Conservation (phyloP, 1,284 basidiomycete species). For the Rhodofomes roseus region DNA sequence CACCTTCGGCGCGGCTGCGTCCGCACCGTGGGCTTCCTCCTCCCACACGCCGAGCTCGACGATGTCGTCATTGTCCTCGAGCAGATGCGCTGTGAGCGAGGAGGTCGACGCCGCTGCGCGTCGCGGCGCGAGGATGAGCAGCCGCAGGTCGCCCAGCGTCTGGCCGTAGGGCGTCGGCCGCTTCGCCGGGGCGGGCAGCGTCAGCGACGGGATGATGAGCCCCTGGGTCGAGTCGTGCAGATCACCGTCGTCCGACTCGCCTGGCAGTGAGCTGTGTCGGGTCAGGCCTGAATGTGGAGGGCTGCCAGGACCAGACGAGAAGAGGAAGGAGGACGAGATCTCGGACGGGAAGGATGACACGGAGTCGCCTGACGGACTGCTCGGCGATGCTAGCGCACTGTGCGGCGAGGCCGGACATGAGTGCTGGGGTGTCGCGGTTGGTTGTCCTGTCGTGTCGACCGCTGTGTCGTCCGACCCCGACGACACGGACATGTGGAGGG, state of each 20-base stretch:
- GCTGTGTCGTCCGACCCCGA: background rate
- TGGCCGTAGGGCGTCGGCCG: conserved; percentile 61
- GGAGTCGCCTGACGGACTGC: conserved; percentile 53
- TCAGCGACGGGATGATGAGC: conserved; percentile 68
- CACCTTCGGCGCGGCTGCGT: conserved; percentile 11
- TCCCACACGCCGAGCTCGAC: conserved; percentile 59
- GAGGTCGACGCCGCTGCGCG: conserved; percentile 24
- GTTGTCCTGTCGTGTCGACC: conserved; percentile 4
- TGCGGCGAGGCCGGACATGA: conserved; percentile 39
- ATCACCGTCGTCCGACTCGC: conserved; percentile 26
- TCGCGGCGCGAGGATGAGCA: conserved; percentile 50
- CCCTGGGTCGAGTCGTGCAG: conserved; percentile 40
- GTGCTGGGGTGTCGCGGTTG: background rate
- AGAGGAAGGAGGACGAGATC: conserved; percentile 63
- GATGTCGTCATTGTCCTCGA: conserved; percentile 62
- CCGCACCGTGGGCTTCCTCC: conserved; percentile 30
- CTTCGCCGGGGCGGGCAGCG: conserved; percentile 53
- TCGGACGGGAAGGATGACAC: conserved; percentile 66
- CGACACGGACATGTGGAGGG: background rate
- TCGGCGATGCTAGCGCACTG: conserved; percentile 50
- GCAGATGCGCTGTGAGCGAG: conserved; percentile 35
- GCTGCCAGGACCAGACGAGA: conserved; percentile 63
- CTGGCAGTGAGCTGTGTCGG: conserved; percentile 29
- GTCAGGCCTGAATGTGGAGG: conserved; percentile 38
- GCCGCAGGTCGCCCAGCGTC: conserved; percentile 54